A percentile compares a stretch with the other conserved stretches of the same genome.
phyloP scores from a whole-genome alignment of 768 basidiomycete species.

The Lactarius quietus region DNA sequence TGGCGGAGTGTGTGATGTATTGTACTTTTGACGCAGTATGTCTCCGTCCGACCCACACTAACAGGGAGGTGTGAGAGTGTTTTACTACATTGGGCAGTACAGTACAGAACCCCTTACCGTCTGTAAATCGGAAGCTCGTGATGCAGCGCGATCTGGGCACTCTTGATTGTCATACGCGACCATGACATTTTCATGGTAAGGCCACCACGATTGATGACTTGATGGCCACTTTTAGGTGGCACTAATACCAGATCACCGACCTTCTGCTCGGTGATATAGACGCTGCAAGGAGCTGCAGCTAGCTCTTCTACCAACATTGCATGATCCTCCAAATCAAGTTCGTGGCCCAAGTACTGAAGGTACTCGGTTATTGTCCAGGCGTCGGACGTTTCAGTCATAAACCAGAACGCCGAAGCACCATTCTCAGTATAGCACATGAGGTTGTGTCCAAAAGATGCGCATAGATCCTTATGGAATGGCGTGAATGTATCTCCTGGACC shows the following conservation, averaged over 20 bases:
- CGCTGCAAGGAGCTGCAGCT: constrained; percentile 57
- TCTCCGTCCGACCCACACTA: constrained; percentile 80
- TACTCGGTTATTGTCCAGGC: constrained; percentile 54
- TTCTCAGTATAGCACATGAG: constrained; percentile 80
- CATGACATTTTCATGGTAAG: constrained; percentile 82
- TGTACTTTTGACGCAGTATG: constrained; percentile 67
- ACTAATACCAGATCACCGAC: constrained; percentile 78
- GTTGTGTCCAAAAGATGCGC: constrained; percentile 82
- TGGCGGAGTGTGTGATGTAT: constrained; percentile 52
- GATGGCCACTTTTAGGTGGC: constrained; percentile 77
- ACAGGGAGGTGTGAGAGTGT: neutral
- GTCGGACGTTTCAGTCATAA: constrained; percentile 68
- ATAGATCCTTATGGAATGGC: constrained; percentile 81
- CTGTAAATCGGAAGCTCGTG: constrained; percentile 79
- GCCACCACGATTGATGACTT: constrained; percentile 78
- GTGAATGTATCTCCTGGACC: constrained; percentile 83
- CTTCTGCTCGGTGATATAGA: constrained; percentile 70
- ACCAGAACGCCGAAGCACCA: constrained; percentile 76
- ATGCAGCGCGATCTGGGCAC: constrained; percentile 55
- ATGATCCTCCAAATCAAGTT: constrained; percentile 73
- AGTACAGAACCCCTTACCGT: constrained; percentile 44
- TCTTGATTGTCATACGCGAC: constrained; percentile 76
- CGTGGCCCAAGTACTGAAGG: constrained; percentile 52
- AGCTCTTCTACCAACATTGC: constrained; percentile 61
- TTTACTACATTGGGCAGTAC: neutral